Evolutionary conservation across 805 yeast species (phyloP).

Genomic region (Kodamaea hsintzibuensis): DNA sequence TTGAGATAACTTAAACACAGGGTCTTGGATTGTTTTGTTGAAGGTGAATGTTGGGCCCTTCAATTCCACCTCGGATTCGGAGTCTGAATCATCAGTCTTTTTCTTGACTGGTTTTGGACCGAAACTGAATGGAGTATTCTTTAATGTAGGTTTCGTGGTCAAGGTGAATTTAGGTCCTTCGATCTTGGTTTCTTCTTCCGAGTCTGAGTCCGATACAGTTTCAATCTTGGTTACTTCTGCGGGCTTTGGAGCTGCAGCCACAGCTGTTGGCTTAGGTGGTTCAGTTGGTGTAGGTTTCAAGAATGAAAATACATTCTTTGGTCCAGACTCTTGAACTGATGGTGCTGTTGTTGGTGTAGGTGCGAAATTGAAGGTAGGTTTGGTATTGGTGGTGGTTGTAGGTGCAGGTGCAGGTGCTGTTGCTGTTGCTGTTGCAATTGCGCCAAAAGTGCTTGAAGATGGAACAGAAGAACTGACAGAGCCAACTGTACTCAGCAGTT

Average conservation of each 20-base stretch:
- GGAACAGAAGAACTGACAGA: slow-evolving; percentile 1
- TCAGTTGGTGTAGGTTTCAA: slow-evolving; percentile 8
- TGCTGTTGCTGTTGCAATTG: too few species aligned
- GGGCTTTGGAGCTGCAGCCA: not conserved
- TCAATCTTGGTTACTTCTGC: not conserved
- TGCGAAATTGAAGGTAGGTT: not conserved
- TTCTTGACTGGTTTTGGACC: slow-evolving; percentile 31
- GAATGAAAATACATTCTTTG: slow-evolving; percentile 17
- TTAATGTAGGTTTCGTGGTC: slow-evolving; percentile 26
- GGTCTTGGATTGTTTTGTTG: slow-evolving; percentile 37
- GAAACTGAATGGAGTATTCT: slow-evolving; percentile 40
- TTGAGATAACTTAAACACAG: slow-evolving; percentile 25
- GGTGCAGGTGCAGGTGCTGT: too few species aligned
- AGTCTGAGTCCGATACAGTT: slow-evolving; percentile 17
- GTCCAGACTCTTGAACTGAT: not conserved
- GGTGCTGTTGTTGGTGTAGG: not conserved
- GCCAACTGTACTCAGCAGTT: slow-evolving; percentile 4
- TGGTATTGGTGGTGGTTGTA: too few species aligned
- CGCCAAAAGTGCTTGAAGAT: not conserved
- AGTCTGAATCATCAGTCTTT: slow-evolving; percentile 34
- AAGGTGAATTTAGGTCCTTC: slow-evolving; percentile 41
- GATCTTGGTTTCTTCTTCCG: slow-evolving; percentile 27
- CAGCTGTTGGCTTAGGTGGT: not conserved
- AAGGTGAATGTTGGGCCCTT: slow-evolving; percentile 71
- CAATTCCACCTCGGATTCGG: slow-evolving; percentile 63